Evolutionary conservation across 495 filamentous ascomycete genomes (phyloP).

Genomic region (Cryomyces minteri): DNA sequence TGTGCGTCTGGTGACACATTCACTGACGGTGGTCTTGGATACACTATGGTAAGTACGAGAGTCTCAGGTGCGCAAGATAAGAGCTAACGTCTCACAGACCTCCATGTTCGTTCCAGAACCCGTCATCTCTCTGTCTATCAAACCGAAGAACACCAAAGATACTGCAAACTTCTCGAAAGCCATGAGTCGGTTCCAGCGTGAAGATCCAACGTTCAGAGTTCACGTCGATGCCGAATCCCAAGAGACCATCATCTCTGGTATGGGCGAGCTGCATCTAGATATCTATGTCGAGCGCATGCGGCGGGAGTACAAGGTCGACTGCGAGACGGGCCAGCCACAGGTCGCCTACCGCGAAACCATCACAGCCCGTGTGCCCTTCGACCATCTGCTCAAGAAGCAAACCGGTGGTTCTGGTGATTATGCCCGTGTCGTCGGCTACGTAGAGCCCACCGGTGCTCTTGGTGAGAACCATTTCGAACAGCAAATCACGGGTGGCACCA

Average conservation of each 20-base stretch:
- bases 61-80: neutral
- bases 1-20: constrained; percentile 98
- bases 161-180: constrained; percentile 92
- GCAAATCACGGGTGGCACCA: constrained; percentile 72
- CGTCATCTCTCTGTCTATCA: constrained; percentile 94
- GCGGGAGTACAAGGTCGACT: constrained; percentile 91
- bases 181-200: constrained; percentile 96
- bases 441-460: constrained; percentile 60
- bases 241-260: constrained; percentile 94
- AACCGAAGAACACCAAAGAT: constrained; percentile 88
- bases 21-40: constrained; percentile 84
- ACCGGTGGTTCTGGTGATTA: constrained; percentile 93
- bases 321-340: constrained; percentile 86
- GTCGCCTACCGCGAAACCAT: constrained; percentile 97
- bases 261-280: constrained; percentile 94
- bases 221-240: constrained; percentile 77
- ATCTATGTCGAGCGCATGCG: constrained; percentile 98
- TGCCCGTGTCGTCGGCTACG: constrained; percentile 78
- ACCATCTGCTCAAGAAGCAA: constrained; percentile 91
- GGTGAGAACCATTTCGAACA: constrained; percentile 73
- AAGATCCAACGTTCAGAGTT: constrained; percentile 96
- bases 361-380: constrained; percentile 55
- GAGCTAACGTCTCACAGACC: constrained; percentile 23
- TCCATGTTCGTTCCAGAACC: constrained; percentile 99
- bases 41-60: constrained; percentile 45